Conservation (phyloP, 768 basidiomycete species). For the Boletus bicolor region DNA sequence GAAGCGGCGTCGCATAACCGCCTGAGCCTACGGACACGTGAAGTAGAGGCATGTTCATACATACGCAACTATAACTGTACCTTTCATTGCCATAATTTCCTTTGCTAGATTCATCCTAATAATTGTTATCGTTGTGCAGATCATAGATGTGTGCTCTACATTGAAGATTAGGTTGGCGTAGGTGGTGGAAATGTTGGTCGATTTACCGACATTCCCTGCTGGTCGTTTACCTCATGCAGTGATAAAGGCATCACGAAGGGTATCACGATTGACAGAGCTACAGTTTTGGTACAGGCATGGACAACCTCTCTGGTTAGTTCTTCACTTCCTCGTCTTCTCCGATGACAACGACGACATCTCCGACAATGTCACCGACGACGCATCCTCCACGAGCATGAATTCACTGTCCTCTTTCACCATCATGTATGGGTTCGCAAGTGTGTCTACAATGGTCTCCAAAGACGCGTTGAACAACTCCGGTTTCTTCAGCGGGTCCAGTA, state of each 20-base stretch:
- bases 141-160: background rate
- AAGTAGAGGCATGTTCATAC: constrained; percentile 22
- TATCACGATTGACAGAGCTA: background rate
- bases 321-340: background rate
- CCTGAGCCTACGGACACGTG: constrained; percentile 22
- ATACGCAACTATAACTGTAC: constrained; percentile 27
- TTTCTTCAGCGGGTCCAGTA: constrained; percentile 3
- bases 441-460: background rate
- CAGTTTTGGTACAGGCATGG: background rate
- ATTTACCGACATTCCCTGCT: background rate
- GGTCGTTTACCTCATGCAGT: background rate
- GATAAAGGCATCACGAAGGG: background rate
- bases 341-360: too few relatives aligned
- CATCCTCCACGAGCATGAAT: background rate
- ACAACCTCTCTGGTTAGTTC: background rate
- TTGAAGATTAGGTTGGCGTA: background rate
- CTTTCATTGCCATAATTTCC: constrained; percentile 26
- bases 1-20: constrained; percentile 31
- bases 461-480: constrained; percentile 4
- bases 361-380: too few relatives aligned
- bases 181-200: too few relatives aligned
- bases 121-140: constrained; percentile 21
- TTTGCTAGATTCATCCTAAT: constrained; percentile 31
- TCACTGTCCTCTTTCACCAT: background rate
- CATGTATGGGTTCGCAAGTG: constrained; percentile 2